These are phyloP conservation scores for Aspergillus caelatus DNA, from an alignment of 2,329 filamentous ascomycete genomes.

Conservation along the genomic window DNA sequence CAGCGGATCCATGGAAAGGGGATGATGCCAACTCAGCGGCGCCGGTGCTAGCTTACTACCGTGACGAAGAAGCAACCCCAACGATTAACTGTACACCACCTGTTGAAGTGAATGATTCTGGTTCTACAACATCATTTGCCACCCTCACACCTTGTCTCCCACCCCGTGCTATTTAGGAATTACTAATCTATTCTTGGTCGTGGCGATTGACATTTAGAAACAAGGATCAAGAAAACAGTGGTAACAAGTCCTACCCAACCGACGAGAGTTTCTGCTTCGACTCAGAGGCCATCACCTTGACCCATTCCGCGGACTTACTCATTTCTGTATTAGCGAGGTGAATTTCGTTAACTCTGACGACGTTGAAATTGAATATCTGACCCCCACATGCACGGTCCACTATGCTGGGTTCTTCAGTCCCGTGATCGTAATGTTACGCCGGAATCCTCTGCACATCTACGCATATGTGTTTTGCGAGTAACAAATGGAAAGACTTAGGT, in stretches of 20 bases:
- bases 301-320: background rate
- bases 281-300: background rate
- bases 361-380: constrained; percentile 45
- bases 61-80: constrained; percentile 18
- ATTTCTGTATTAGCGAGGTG: background rate
- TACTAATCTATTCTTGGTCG: constrained; percentile 23
- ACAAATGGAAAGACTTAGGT: constrained; percentile 36
- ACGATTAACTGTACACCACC: constrained; percentile 19
- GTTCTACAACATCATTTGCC: constrained; percentile 31
- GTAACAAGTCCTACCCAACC: constrained; percentile 27
- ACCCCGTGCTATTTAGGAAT: constrained; percentile 28
- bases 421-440: constrained; percentile 41
- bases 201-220: constrained; percentile 26
- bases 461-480: constrained; percentile 30
- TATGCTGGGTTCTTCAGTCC: constrained; percentile 40
- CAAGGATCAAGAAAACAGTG: constrained; percentile 30
- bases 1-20: constrained; percentile 29
- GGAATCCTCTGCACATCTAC: constrained; percentile 36
- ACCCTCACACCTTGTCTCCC: constrained; percentile 30
- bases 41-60: constrained; percentile 25
- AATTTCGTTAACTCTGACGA: constrained; percentile 24
- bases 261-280: background rate
- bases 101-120: constrained; percentile 25
- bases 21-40: constrained; percentile 35
- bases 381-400: constrained; percentile 40